Percentiles rank a stretch among this genome's conserved stretches.
These are phyloP conservation scores for Brassica rapa DNA, from an alignment of 345 rosid species.

Conservation along the genomic window DNA sequence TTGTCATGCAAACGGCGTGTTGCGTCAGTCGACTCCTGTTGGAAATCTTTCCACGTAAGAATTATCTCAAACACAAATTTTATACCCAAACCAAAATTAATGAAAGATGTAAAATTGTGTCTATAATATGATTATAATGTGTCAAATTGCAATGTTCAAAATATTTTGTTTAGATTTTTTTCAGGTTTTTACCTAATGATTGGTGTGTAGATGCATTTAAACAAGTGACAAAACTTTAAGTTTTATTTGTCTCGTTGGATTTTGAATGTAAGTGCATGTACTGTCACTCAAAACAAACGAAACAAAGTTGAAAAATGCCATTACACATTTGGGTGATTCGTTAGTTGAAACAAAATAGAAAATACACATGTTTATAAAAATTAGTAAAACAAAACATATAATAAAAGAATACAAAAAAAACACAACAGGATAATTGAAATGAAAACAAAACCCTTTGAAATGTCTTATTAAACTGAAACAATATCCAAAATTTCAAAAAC, in stretches of 20 bases:
- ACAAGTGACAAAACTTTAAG: background rate
- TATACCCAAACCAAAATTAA: background rate
- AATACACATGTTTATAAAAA: background rate
- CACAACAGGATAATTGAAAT: background rate
- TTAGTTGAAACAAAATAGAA: background rate
- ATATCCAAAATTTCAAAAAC: constrained; percentile 12
- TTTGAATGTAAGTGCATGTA: constrained; percentile 5
- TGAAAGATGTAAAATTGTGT: background rate
- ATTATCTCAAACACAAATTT: background rate
- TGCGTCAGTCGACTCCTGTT: constrained; percentile 29
- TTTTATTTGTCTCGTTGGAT: background rate
- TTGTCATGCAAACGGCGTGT: constrained; percentile 43
- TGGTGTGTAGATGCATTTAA: background rate
- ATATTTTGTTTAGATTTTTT: background rate
- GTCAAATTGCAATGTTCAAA: background rate
- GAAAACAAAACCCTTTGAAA: background rate
- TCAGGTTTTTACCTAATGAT: constrained; percentile 2
- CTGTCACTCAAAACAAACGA: background rate
- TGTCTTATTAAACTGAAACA: background rate
- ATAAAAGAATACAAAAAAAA: background rate
- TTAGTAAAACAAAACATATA: background rate
- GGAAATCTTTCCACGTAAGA: constrained; percentile 22
- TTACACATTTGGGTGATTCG: background rate
- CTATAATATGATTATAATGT: background rate
- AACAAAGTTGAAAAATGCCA: background rate